These are phyloP conservation scores for Durio zibethinus DNA, from an alignment of 345 rosid species.

Conservation along the genomic window DNA sequence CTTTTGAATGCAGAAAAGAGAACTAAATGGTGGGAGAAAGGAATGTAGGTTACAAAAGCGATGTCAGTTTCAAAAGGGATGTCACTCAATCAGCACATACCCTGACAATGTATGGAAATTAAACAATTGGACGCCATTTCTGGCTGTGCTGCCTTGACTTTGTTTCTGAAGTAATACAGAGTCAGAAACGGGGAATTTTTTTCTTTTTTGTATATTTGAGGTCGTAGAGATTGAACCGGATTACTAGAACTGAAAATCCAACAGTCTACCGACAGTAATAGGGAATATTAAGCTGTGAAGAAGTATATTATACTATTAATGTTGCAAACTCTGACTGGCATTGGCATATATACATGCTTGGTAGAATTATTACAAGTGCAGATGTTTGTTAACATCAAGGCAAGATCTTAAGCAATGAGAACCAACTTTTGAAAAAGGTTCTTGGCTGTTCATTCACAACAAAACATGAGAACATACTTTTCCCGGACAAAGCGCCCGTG, in stretches of 20 bases:
- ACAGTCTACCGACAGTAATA: too few relatives aligned
- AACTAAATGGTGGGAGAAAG: conserved; percentile 17
- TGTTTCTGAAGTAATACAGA: neutral
- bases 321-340: neutral
- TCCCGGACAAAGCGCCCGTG: neutral
- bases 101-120: neutral
- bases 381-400: neutral
- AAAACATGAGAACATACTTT: conserved; percentile 13
- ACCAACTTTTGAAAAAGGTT: neutral
- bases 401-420: neutral
- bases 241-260: too few relatives aligned
- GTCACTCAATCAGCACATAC: neutral
- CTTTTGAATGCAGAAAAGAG: conserved; percentile 21
- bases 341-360: neutral
- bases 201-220: too few relatives aligned
- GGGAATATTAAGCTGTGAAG: neutral
- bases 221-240: too few relatives aligned
- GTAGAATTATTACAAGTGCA: neutral
- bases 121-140: neutral
- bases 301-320: neutral
- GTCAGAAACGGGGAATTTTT: neutral
- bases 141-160: neutral
- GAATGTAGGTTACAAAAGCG: conserved; percentile 11
- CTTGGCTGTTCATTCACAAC: neutral
- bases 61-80: conserved; percentile 5